phyloP scores from a whole-genome alignment of 495 filamentous ascomycete species.

The Talaromyces liani region DNA sequence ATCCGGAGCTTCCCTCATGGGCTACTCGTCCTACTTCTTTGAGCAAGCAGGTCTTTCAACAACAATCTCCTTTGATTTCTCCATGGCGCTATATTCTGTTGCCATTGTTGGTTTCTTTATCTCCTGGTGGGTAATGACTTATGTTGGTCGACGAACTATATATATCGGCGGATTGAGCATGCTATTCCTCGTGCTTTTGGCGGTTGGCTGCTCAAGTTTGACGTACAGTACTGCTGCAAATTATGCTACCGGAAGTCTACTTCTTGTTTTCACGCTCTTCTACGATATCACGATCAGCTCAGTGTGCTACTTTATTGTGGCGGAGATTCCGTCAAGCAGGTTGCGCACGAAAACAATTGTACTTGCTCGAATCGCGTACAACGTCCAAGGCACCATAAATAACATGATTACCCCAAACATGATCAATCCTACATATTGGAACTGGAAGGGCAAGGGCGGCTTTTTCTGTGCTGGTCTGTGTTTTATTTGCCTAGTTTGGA shows the following conservation, averaged over 20 bases:
- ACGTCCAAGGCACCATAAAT: conserved; percentile 26
- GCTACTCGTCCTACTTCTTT: too few species aligned
- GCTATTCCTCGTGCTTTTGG: neutral
- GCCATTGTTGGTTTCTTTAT: neutral
- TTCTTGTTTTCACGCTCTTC: neutral
- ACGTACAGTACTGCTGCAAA: neutral
- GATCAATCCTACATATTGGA: conserved; percentile 56
- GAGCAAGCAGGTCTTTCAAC: too few species aligned
- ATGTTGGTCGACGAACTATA: neutral
- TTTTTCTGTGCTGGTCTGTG: conserved; percentile 61
- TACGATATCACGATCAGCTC: neutral
- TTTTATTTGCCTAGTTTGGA: conserved; percentile 24
- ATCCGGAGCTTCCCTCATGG: too few species aligned
- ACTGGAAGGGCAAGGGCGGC: conserved; percentile 57
- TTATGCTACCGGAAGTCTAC: neutral
- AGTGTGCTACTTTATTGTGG: neutral
- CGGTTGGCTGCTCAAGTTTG: neutral
- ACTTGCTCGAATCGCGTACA: neutral
- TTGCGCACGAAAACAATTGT: neutral
- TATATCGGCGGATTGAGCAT: neutral
- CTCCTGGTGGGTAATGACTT: neutral
- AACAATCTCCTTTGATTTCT: too few species aligned
- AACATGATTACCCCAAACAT: conserved; percentile 58
- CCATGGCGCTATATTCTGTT: too few species aligned
- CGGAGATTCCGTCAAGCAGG: neutral